A percentile compares a stretch with the other conserved stretches of the same genome.
Conservation (phyloP, 495 filamentous ascomycete genomes). For the Glonium stellatum region DNA sequence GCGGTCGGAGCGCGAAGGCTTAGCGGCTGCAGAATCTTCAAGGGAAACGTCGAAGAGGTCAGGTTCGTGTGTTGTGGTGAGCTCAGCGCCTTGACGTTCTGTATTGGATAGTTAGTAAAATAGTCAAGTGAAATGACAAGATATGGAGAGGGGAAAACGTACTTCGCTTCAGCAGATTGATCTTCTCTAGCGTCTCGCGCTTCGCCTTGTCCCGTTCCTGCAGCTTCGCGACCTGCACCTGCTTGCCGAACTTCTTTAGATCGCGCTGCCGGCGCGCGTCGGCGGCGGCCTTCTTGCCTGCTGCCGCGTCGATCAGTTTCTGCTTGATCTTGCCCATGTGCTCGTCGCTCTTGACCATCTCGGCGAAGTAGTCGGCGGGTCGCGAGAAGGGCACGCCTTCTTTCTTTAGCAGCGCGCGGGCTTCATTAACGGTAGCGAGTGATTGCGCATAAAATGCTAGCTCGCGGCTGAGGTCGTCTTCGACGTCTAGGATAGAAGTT, state of each 20-base stretch:
- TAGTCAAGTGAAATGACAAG: constrained; percentile 14
- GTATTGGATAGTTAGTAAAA: constrained; percentile 30
- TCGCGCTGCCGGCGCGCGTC: constrained; percentile 90
- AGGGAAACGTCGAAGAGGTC: constrained; percentile 94
- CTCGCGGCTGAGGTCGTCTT: constrained; percentile 86
- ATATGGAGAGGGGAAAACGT: constrained; percentile 33
- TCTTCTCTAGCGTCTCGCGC: constrained; percentile 86
- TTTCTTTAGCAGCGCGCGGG: constrained; percentile 64
- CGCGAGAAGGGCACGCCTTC: constrained; percentile 80
- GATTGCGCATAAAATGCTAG: constrained; percentile 90
- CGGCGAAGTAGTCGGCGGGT: constrained; percentile 91
- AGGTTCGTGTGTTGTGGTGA: constrained; percentile 57
- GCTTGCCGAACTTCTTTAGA: constrained; percentile 98
- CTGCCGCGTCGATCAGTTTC: constrained; percentile 87
- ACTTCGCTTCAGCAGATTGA: constrained; percentile 90
- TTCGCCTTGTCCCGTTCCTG: constrained; percentile 89
- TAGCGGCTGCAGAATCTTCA: constrained; percentile 61
- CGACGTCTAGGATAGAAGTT: constrained; percentile 57
- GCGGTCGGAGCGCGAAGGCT: constrained; percentile 1
- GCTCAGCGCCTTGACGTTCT: constrained; percentile 77
- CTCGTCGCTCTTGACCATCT: constrained; percentile 97
- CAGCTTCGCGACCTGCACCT: constrained; percentile 92
- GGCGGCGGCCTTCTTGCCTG: constrained; percentile 80
- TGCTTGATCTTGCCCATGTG: constrained; percentile 95
- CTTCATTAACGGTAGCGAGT: constrained; percentile 66